Conservation (phyloP, 306 rosid genomes). For the Psophocarpus tetragonolobus region DNA sequence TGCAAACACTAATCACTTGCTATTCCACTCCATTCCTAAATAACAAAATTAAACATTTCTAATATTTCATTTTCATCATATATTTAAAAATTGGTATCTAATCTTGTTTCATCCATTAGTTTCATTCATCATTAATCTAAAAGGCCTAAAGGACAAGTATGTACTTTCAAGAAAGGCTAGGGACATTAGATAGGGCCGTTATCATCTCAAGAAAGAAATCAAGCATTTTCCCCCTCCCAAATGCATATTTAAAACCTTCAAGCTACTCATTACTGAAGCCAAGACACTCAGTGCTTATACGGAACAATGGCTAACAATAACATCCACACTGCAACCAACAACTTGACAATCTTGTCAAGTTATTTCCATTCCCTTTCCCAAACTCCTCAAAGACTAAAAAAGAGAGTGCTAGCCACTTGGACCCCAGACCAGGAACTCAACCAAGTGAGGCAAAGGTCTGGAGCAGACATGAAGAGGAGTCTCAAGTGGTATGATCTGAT, state of each 20-base stretch:
- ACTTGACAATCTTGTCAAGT: slow-evolving; percentile 42
- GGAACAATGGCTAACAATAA: slow-evolving; percentile 38
- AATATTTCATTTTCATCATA: neutral
- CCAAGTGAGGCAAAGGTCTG: slow-evolving; percentile 88
- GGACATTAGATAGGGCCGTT: neutral
- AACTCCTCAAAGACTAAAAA: slow-evolving; percentile 81
- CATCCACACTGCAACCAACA: slow-evolving; percentile 30
- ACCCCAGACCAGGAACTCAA: slow-evolving; percentile 87
- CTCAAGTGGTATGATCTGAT: slow-evolving; percentile 80
- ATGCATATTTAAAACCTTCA: slow-evolving; percentile 57
- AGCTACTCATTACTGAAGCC: slow-evolving; percentile 35
- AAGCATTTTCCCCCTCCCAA: slow-evolving; percentile 40
- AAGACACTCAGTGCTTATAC: slow-evolving; percentile 24
- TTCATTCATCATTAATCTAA: neutral
- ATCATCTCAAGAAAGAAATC: slow-evolving; percentile 28
- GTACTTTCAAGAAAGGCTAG: neutral
- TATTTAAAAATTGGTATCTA: neutral
- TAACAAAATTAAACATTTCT: neutral
- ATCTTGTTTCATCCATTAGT: neutral
- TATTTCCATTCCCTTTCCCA: slow-evolving; percentile 71
- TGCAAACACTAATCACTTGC: neutral
- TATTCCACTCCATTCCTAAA: neutral
- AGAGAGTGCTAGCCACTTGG: slow-evolving; percentile 89
- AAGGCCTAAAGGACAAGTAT: neutral
- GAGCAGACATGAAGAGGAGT: slow-evolving; percentile 86